Conservation (phyloP, 2,329 filamentous ascomycete genomes). For the Trichoderma semiorbis region DNA sequence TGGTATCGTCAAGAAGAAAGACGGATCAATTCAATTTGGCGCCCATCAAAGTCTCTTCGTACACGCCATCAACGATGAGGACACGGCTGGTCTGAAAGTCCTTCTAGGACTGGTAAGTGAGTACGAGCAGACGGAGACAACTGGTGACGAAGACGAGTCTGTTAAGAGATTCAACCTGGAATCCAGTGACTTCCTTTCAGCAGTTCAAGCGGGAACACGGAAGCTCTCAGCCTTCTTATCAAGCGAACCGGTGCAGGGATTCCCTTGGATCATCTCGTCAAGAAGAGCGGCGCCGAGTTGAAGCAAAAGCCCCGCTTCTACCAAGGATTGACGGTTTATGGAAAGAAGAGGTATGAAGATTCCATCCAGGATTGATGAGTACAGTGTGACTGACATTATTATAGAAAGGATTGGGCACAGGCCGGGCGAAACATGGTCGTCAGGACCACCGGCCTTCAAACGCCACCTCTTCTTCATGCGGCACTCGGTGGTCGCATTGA, state of each 20-base stretch:
- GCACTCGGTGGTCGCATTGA: conserved; percentile 58
- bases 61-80: conserved; percentile 50
- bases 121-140: conserved; percentile 39
- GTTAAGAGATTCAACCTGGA: conserved; percentile 39
- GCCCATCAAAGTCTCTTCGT: conserved; percentile 34
- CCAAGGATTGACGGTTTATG: conserved; percentile 72
- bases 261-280: conserved; percentile 63
- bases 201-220: conserved; percentile 48
- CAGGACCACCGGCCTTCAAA: conserved; percentile 39
- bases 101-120: conserved; percentile 54
- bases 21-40: conserved; percentile 19
- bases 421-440: conserved; percentile 50
- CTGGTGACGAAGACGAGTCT: conserved; percentile 33
- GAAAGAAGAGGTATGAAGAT: conserved; percentile 55
- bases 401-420: conserved; percentile 65
- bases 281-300: conserved; percentile 61
- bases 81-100: conserved; percentile 51
- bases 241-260: conserved; percentile 64
- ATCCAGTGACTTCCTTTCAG: conserved; percentile 39
- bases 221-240: conserved; percentile 63
- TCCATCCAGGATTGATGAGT: background rate
- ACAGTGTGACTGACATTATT: conserved; percentile 1
- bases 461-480: conserved; percentile 59
- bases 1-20: conserved; percentile 33
- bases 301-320: conserved; percentile 68